Evolutionary conservation across 371 early-diverging fungal genomes (phyloP).

Genomic region (Lichtheimia corymbifera): DNA sequence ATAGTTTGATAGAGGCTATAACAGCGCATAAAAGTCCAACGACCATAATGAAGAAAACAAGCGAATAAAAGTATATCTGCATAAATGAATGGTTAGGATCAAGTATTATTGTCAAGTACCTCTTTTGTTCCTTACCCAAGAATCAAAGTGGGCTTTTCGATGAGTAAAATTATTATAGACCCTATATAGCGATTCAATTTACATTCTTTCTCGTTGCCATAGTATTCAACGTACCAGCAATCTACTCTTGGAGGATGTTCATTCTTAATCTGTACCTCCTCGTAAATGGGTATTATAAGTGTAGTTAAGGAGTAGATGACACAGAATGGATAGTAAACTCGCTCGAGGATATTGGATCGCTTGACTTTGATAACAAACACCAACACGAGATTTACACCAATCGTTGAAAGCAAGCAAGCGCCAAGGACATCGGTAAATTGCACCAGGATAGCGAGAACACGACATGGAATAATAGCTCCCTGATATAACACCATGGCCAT

Average conservation of each 20-base stretch:
- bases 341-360: constrained; percentile 11
- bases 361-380: constrained; percentile 29
- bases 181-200: background rate
- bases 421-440: constrained; percentile 18
- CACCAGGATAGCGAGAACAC: constrained; percentile 14
- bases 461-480: constrained; percentile 12
- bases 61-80: constrained; percentile 33
- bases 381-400: constrained; percentile 34
- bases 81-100: background rate
- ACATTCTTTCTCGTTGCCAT: background rate
- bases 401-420: constrained; percentile 17
- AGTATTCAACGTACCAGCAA: constrained; percentile 19
- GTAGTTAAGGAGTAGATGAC: constrained; percentile 16
- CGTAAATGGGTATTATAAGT: constrained; percentile 16
- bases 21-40: constrained; percentile 19
- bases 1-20: constrained; percentile 19
- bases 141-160: constrained; percentile 7
- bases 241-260: background rate
- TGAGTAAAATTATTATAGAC: constrained; percentile 9
- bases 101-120: no score
- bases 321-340: constrained; percentile 16
- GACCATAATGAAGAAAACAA: constrained; percentile 19
- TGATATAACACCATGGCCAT: constrained; percentile 2
- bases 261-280: background rate
- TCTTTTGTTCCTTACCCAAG: constrained; percentile 25